Base-by-base conservation (phyloP, 768 basidiomycete species). In the Epithele typhae region DNA sequence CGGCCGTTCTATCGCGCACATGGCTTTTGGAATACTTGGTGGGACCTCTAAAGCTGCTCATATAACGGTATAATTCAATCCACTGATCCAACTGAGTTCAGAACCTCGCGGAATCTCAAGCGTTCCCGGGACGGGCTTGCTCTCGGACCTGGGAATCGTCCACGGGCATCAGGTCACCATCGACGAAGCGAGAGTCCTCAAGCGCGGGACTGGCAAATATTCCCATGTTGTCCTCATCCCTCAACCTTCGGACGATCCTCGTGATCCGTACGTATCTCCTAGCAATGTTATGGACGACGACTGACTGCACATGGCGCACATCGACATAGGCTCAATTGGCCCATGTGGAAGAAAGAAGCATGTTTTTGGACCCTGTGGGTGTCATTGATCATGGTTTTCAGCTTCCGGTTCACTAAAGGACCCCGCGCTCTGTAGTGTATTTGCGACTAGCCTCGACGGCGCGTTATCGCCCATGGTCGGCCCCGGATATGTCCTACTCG, bases 351-450 rank as follows among this genome's bases (percentile, higher is more conserved):
- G 58, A 73, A 73, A 43, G 72, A 73, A 46, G 67, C 68, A 1
- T 70, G 71, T 49, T 73, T 74, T 54, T 73, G 71, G 69, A 68
- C 71, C 10, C 51, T 73, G 71, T 70, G 45, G 36, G 64, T 51
- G 5, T 30, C 32, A 21, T 24, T 21, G 10, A 5, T 7, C 15
- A 12, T 27, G 2, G 22, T 7, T 30, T 14, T 30, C 27, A 7
- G 7, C 7, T 7, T 30, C 7, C 8, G 7, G 8, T 7, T 30
- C 8, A 30, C 7, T 7, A 30, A 14, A 30, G 7, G 27, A 30
- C 8, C 8, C 27, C 8, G 27, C 27, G 27, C 27, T 30, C 8
- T n/a, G n/a, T 37, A 71, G 70, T 27, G 67, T 66, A 10, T 71
- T 71, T 53, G 64, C 69, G 8, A 68, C 71, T 5, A 67, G 68